Evolutionary conservation across 768 basidiomycete genomes (phyloP).

Genomic region (Galerina marginata): DNA sequence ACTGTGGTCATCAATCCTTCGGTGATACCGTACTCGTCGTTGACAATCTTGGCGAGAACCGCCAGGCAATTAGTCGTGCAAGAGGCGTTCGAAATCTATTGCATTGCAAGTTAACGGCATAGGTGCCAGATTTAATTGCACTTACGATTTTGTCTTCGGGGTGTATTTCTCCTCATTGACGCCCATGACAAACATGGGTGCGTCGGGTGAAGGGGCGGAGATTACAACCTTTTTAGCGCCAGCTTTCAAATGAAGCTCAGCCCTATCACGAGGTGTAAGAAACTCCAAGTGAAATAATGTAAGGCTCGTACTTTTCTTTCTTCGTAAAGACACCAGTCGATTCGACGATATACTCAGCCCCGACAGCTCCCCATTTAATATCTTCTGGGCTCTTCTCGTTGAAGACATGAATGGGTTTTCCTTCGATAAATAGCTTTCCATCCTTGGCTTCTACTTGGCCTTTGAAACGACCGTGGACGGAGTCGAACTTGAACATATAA

Average conservation of each 20-base stretch:
- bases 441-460: constrained; percentile 76
- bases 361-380: constrained; percentile 79
- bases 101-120: neutral
- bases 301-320: constrained; percentile 65
- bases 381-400: constrained; percentile 82
- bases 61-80: constrained; percentile 99
- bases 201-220: constrained; percentile 92
- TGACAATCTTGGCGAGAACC: constrained; percentile 94
- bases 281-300: neutral
- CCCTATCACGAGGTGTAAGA: constrained; percentile 45
- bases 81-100: constrained; percentile 92
- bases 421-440: constrained; percentile 82
- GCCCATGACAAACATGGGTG: constrained; percentile 90
- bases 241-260: constrained; percentile 86
- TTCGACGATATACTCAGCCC: constrained; percentile 91
- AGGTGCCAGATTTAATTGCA: constrained; percentile 15
- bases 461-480: constrained; percentile 85
- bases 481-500: constrained; percentile 96
- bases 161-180: constrained; percentile 94
- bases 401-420: constrained; percentile 73
- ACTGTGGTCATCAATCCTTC: constrained; percentile 99
- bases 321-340: constrained; percentile 98
- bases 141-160: constrained; percentile 79
- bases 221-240: constrained; percentile 99
- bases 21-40: constrained; percentile 95